Base-by-base conservation (phyloP, 1,139 yeast genomes). In the Debaryomycetaceae sp. region DNA sequence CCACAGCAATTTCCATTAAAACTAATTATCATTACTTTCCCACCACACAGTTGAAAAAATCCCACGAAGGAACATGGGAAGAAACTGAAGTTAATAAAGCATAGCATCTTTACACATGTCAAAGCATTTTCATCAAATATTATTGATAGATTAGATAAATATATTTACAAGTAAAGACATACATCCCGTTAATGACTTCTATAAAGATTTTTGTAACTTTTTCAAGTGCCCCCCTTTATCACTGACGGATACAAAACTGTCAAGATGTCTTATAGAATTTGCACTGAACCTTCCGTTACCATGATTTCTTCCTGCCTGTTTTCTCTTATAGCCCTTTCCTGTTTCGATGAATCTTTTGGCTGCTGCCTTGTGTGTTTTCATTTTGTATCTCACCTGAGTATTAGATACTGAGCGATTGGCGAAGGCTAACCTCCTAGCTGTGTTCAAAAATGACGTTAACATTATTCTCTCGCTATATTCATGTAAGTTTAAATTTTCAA, bases 21-120 rank as follows among this genome's bases (percentile, higher is more conserved):
- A 87, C 95, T 1, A 87, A 87, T 58, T 87, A 87, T 54, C 97
- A 89, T 58, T 91, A 89, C 58, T 89, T 87, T 73, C 95, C 95
- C 33, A 88, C 96, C 0, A 73, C 79, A 8, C 91, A 84, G 55
- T 60, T 87, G 49, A 73, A 69, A 47, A 76, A 74, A 50, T 70
- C 74, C 45, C 52, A 50, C 9, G 58, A 50, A 2, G 72, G 71
- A 9, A 67, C 71, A 46, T 82, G 89, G 88, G 61, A 66, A 33
- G 78, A 75, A 48, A 56, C 29, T 35, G 37, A 17, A 14, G 18
- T 35, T 17, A 29, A 28, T 17, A 35, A n/a, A 14, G 29, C 29
- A 35, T 35, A 35, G 26, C 17, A 28, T 29, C 14, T n/a, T 15
- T 2, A n/a, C 17, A 18, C 11, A 9, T 14, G n/a, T 16, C 6